Conservation (phyloP, 306 rosid genomes). For the Pyrus betulifolia region DNA sequence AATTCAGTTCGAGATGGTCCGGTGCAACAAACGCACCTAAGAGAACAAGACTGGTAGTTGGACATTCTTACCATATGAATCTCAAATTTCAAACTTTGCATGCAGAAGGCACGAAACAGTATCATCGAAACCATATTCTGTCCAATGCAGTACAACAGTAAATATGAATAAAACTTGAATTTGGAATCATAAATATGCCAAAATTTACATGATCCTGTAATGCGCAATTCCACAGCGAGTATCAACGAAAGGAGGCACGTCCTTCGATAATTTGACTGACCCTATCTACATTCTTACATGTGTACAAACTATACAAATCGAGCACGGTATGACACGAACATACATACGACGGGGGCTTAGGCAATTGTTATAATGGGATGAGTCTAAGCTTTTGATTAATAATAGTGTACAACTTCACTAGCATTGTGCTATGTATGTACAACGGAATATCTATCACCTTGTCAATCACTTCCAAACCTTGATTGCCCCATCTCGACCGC, state of each 20-base stretch:
- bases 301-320: slow-evolving; percentile 24
- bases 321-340: neutral
- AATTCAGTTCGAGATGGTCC: too few species aligned
- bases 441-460: slow-evolving; percentile 8
- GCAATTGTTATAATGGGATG: neutral
- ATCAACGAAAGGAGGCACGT: neutral
- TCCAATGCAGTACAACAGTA: neutral
- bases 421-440: slow-evolving; percentile 40
- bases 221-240: neutral
- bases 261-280: neutral
- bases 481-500: slow-evolving; percentile 92
- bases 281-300: neutral
- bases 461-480: slow-evolving; percentile 85
- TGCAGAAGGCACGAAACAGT: neutral
- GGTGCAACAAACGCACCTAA: too few species aligned
- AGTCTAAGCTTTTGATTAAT: slow-evolving; percentile 9
- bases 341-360: neutral
- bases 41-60: too few species aligned
- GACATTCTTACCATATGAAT: too few species aligned
- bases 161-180: neutral
- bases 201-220: neutral
- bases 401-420: slow-evolving; percentile 37
- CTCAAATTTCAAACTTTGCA: too few species aligned
- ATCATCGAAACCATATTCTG: neutral
- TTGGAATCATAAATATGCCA: neutral